Base-by-base conservation (phyloP, 139 green algal species). In the Marvania coccoides region DNA sequence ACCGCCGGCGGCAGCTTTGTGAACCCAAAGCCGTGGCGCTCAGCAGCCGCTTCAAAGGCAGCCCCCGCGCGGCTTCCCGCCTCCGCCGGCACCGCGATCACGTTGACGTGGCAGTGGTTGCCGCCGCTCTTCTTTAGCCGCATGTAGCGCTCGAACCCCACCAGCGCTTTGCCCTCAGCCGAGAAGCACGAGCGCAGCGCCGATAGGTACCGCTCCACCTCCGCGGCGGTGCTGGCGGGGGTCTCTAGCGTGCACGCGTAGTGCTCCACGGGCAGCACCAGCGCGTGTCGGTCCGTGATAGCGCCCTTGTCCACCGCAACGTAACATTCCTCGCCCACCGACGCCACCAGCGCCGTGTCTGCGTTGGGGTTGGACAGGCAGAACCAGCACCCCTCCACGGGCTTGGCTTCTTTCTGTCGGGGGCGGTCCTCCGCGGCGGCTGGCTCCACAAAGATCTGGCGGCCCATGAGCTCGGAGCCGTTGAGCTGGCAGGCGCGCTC, bases 231-330 rank as follows among this genome's bases (percentile, higher is more conserved):
- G 5, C n/a, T 30, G 3, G 67, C 9, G 23, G 83, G 71, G 42
- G 93, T 58, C 5, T 65, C 42, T n/a, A 85, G 65, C 8, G 53
- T 70, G 63, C 51, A 85, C 13, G 88, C 76, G 58, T 80, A 83
- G 78, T 98, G 92, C 65, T 96, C 92, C 30, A 97, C 87, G 23
- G 91, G 90, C 24, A 98, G 75, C 24, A 97, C 51, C 47, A 97
- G 80, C 58, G 85, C 79, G 73, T 97, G 91, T 13, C 77, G n/a
- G 3, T 76, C 62, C 3, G 54, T 79, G 74, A 96, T 90, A 48
- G 84, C 69, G 1, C 84, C 91, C 77, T 97, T 95, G 77, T 95
- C 90, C 47, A 94, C 34, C 2, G 82, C 80, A 12, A 93, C 26
- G 73, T 95, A 96, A 26, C 65, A 80, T 64, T 95, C 88, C 42